Evolutionary conservation across 176 grass and related monocot species (phyloP).

Genomic region (Bothriochloa decipiens): DNA sequence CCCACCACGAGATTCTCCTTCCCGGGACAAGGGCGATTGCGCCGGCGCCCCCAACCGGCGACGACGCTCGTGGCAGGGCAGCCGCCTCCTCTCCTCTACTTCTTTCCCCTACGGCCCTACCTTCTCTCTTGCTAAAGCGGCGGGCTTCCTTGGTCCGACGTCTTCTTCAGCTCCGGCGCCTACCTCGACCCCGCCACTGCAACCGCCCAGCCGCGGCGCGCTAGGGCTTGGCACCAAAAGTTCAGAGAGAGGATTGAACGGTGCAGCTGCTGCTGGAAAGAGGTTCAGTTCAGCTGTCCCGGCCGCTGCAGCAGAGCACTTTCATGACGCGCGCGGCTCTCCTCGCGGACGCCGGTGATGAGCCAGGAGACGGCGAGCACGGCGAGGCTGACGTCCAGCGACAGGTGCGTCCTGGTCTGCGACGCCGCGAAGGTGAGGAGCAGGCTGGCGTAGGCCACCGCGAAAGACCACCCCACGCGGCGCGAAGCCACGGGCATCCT

Average conservation of each 20-base stretch:
- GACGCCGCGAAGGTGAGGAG: conserved; percentile 46
- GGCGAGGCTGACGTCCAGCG: conserved; percentile 26
- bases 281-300: background rate
- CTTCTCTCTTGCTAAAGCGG: too few species aligned
- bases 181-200: too few species aligned
- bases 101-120: too few species aligned
- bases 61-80: too few species aligned
- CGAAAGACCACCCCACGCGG: conserved; percentile 43
- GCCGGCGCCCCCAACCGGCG: too few species aligned
- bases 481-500: conserved; percentile 32
- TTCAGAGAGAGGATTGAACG: background rate
- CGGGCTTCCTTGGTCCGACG: too few species aligned
- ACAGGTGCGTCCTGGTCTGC: conserved; percentile 35
- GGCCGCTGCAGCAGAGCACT: background rate
- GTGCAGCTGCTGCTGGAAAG: background rate
- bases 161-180: too few species aligned
- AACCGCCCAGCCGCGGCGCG: too few species aligned
- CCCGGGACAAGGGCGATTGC: too few species aligned
- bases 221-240: too few species aligned
- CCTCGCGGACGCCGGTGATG: background rate
- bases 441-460: conserved; percentile 51
- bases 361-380: conserved; percentile 33
- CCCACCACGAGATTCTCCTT: too few species aligned
- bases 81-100: too few species aligned
- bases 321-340: background rate